Evolutionary conservation across 768 basidiomycete species (phyloP), one percentile per base, ranked within the genome.

Genomic region (Phanerochaete carnosa): DNA sequence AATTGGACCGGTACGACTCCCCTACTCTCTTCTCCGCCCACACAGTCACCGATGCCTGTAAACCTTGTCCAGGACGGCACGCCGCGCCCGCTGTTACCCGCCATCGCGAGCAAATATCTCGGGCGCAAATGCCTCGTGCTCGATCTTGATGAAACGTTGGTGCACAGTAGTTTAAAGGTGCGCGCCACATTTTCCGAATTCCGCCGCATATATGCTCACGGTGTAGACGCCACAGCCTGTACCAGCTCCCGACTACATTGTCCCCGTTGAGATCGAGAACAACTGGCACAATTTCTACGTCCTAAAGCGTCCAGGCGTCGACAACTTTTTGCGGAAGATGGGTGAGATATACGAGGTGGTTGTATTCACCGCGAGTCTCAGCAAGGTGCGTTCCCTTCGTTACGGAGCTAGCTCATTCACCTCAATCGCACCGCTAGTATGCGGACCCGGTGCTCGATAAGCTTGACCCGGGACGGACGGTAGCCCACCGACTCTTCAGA

Each of bases 201-300:
- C 28, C 25, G 15, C 13, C 39, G 28, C 60, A 56, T 60, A 55
- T 33, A 22, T 43, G 25, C 63, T 57, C 29, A 59, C 19, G 3
- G n/a, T 61, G 9, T 69, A 96, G 92, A 90, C 93, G 56, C 95
- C 29, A 49, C 81, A 84, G 66, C 89, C 94, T 65, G 95, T 70
- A 2, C 59, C 65, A 45, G 64, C 67, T 30, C 68, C 96, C 30
- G 96, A 99, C 76, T 99, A 94, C 74, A 92, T 98, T 65, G 96
- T 99, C 1, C 97, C 97, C 1, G 97, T 99, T 29, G 97, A 98
- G 75, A 99, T 99, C 62, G 97, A 99, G 72, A 94, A 91, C 64
- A 91, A 96, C 70, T 92, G 90, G 84, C 97, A 99, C 73, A 97
- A 98, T 69, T 95, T 98, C 67, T 98, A 99, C 76, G 96, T 98